Evolutionary conservation across 306 rosid genomes (phyloP), one percentile per base, ranked within the genome.

Genomic region (Lotus japonicus): DNA sequence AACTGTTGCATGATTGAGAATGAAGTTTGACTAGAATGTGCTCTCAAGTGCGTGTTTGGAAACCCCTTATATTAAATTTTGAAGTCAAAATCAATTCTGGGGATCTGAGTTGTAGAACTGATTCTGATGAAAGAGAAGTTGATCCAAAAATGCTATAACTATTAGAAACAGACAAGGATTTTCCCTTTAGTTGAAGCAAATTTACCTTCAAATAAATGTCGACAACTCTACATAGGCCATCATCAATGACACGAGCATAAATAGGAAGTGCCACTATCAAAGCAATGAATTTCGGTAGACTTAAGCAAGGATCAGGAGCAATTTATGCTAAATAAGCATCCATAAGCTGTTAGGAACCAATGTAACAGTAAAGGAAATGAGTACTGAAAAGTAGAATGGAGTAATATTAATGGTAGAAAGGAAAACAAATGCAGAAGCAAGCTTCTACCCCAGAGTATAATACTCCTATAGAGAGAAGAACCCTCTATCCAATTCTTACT

Each of bases 291-390:
- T 89, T 92, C 21, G 62, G 82, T 31, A 83, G 69, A 78, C 73
- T 85, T 18, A 92, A 76, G 80, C 58, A 76, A 4, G 98, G 90
- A 80, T 92, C 96, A 36, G 88, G 90, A 48, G 95, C 88, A 81
- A 92, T 84, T 83, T 89, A 96, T 46, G 96, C 98, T 21, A 92
- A 83, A 81, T 85, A 92, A 51, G 90, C 83, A 80, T 89, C 98
- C 15, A 92, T 72, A 28, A 92, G 92, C 72, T 80, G 79, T n/a
- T n/a, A n/a, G n/a, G n/a, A n/a, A n/a, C n/a, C n/a, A n/a, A n/a
- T n/a, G n/a, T n/a, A n/a, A n/a, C n/a, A n/a, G n/a, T n/a, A n/a
- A n/a, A n/a, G n/a, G n/a, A n/a, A n/a, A n/a, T n/a, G n/a, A n/a
- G n/a, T n/a, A n/a, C n/a, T n/a, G n/a, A n/a, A n/a, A n/a, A n/a